Evolutionary conservation across 2,329 filamentous ascomycete species (phyloP), one percentile per base, ranked within the genome.

Genomic region (Colletotrichum melonis): DNA sequence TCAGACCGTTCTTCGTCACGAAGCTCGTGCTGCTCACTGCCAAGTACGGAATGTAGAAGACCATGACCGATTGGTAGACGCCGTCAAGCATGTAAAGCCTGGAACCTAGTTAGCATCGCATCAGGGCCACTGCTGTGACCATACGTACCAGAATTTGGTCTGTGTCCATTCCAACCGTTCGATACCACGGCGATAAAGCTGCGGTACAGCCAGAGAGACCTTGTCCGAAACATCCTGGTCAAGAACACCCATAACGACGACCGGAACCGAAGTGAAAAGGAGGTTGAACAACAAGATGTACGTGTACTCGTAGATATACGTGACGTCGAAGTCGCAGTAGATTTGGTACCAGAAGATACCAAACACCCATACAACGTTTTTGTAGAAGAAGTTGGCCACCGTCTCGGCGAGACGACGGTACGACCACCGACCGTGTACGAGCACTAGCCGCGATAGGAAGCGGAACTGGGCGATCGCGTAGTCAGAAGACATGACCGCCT

Each of bases 361-460:
- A 80, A 98, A 96, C 0, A 95, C 97, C 97, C 97, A 99, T 65
- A 98, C 93, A 84, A 99, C 93, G 86, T 98, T 99, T 93, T 99
- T 99, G 91, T 98, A 99, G 88, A 99, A 99, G 88, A 99, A 99
- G 83, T 99, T 99, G 82, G 95, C 95, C 79, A 97, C 98, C 59
- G 93, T 94, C 86, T 99, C 97, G 35, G 93, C 95, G 81, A 99
- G 86, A 78, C 97, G 92, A 66, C 96, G 91, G 85, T 99, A 99
- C n/a, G 95, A 98, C 94, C 95, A 98, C 72, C 95, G 91, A 72
- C 95, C 95, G 80, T 98, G 95, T 5, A 98, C 95, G 24, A 98
- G 89, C 35, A 98, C 90, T 74, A 98, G 87, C 67, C 95, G 88
- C 78, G 95, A 92, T 64, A 98, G 87, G 85, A 94, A 98, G 54